Base-by-base conservation (phyloP, 495 filamentous ascomycete species). In the Astrocystis sublimbata region DNA sequence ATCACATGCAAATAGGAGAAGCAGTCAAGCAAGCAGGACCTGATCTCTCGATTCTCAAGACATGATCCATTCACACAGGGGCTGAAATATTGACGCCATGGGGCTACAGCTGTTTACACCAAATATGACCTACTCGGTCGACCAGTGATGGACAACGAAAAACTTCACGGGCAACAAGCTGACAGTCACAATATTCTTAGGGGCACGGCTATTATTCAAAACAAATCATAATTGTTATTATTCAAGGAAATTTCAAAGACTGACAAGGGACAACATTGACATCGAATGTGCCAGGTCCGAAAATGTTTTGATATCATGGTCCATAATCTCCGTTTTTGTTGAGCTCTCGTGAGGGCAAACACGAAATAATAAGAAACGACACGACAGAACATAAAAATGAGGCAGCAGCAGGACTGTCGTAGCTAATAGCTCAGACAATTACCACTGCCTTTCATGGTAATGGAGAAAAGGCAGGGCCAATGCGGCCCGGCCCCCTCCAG, bases 381-480 rank as follows among this genome's bases (percentile, higher is more conserved):
- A 68, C 15, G 56, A 62, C 49, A 69, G 64, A 65, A 68, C n/a
- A n/a, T n/a, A n/a, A 42, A 24, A 51, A 65, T 17, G 52, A 41
- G 73, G 67, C 73, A 70, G 56, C 72, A 63, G 62, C 68, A 60
- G 68, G 61, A 67, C 67, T 26, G 68, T 72, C 65, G 62, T 57
- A 55, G 67, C 62, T 65, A 43, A 71, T 60, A 69, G 70, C 66
- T 66, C 58, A 36, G 58, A 63, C 70, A 72, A 68, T 58, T 72
- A 76, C 76, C 65, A 67, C 72, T 68, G 54, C 68, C 69, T 63
- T 63, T n/a, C 68, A 23, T 10, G 31, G 52, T 43, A 42, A 62
- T 31, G 13, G 17, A 60, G 55, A 24, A 33, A 58, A 51, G 64
- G 54, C 46, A 42, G 51, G 55, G 64, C 55, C 30, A 30, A 28